Evolutionary conservation across 1,284 basidiomycete genomes (phyloP), one percentile per base, ranked within the genome.

Genomic region (Heliocybe sulcata): DNA sequence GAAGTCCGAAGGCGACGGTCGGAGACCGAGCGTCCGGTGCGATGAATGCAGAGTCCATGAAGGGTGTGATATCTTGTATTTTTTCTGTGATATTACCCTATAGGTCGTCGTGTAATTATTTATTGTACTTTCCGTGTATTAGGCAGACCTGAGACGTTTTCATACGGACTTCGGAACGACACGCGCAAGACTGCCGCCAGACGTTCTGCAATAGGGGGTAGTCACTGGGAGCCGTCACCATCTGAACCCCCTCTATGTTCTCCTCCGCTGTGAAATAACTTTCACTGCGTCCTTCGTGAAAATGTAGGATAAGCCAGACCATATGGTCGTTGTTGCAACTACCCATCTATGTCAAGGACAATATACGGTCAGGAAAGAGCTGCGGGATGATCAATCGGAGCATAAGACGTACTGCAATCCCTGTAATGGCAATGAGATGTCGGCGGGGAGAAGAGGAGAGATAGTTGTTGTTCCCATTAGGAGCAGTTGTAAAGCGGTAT

Each of bases 401-500:
- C 27, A 19, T n/a, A 45, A 45, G 3, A 74, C 83, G 62, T 65
- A 87, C 86, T 90, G 86, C 53, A 88, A 67, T 19, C 72, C 82
- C 47, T 79, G 72, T 9, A 96, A 70, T 26, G 79, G 74, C 26
- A 76, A 52, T 2, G 71, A 69, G 2, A 91, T 68, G 48, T 88
- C 81, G 38, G 83, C 68, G 0, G 87, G 83, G 1, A 94, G 66
- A 27, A 98, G 74, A 0, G 95, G 95, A 50, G 83, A 84, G 49
- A 97, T 74, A 0, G 94, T 97, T 1, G 93, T 92, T 0, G 77
- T 68, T 1, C 93, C 95, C 85, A 99, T 96, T 11, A 98, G 77
- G 2, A 89, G 67, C 4, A 99, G 82, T 69, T 99, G 96, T 2
- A 98, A 77, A 6, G 90, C 89, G 0, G 96, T 99, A 68, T 99